Evolutionary conservation across 345 rosid species (phyloP), one percentile per base, ranked within the genome.

Genomic region (Draba incana): DNA sequence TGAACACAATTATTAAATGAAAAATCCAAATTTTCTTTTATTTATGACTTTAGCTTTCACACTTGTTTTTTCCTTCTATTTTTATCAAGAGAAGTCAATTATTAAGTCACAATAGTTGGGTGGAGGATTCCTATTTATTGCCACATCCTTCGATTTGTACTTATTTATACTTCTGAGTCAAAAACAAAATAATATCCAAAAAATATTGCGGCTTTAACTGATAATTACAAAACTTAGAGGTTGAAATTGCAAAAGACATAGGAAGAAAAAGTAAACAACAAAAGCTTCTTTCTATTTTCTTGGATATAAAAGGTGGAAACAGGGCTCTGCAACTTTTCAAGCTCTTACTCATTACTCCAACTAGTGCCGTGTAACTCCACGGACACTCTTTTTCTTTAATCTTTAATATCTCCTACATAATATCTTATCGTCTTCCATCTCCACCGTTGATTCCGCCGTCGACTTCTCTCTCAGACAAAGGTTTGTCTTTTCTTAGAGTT

Each of bases 1-100:
- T 65, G 77, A 72, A 65, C 71, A 43, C 71, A 57, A 24, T 10
- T n/a, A n/a, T 23, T 1, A 31, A 66, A 49, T 13, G 35, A 33
- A 56, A 71, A 56, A 23, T 28, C 64, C 12, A 64, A 72, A 38
- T 39, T 72, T 57, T 46, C 23, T 37, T 64, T 39, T 9, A 14
- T 10, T 47, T 28, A 1, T 20, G 58, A 72, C 23, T 50, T 47
- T 11, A 50, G 53, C 12, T 43, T 66, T 57, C 72, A 66, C 67
- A 73, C 62, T 51, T 66, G 39, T 16, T 4, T 15, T 25, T 68
- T 37, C 10, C 24, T 47, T 37, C 4, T 20, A 8, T 24, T 24
- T 57, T 57, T 25, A 38, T 44, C 45, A 10, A 5, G 45, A 55
- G 46, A 25, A 16, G 48, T 35, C 11, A 54, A 54, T 54, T 2